Conservation (phyloP, 139 green algal genomes). For the Tetraselmis chui region DNA sequence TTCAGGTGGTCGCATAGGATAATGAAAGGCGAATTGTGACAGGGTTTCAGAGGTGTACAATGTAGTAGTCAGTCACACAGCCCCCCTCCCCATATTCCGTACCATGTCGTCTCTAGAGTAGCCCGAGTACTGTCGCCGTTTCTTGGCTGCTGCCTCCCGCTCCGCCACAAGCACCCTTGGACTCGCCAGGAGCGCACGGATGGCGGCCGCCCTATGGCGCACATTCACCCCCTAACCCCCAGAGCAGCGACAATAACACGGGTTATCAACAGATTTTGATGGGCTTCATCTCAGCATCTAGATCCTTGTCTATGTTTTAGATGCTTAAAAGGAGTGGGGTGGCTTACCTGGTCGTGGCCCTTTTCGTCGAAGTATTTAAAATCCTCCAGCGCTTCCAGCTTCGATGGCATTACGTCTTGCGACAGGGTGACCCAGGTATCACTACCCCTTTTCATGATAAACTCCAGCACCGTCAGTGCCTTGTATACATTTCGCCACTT, state of each 20-base stretch:
- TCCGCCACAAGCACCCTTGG: slow-evolving; percentile 35
- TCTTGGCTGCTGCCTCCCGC: slow-evolving; percentile 19
- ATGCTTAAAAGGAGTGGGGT: too few species aligned
- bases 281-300: too few species aligned
- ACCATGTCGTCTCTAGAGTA: slow-evolving; percentile 26
- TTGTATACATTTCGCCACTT: slow-evolving; percentile 86
- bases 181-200: slow-evolving; percentile 47
- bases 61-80: too few species aligned
- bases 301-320: too few species aligned
- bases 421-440: slow-evolving; percentile 30
- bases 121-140: slow-evolving; percentile 26
- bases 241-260: too few species aligned
- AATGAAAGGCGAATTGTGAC: too few species aligned
- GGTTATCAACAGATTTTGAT: too few species aligned
- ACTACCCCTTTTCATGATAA: slow-evolving; percentile 51
- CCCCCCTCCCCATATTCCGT: too few species aligned
- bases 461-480: slow-evolving; percentile 80
- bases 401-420: slow-evolving; percentile 23
- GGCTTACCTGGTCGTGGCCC: slow-evolving; percentile 9
- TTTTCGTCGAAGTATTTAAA: slow-evolving; percentile 63
- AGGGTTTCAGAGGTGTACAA: too few species aligned
- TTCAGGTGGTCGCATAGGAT: too few species aligned
- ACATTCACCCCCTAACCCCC: slow-evolving; percentile 84
- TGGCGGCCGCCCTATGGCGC: slow-evolving; percentile 57
- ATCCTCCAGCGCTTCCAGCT: slow-evolving; percentile 52